phyloP scores from a whole-genome alignment of 305 asterid genomes.

The Solanum hybrid region DNA sequence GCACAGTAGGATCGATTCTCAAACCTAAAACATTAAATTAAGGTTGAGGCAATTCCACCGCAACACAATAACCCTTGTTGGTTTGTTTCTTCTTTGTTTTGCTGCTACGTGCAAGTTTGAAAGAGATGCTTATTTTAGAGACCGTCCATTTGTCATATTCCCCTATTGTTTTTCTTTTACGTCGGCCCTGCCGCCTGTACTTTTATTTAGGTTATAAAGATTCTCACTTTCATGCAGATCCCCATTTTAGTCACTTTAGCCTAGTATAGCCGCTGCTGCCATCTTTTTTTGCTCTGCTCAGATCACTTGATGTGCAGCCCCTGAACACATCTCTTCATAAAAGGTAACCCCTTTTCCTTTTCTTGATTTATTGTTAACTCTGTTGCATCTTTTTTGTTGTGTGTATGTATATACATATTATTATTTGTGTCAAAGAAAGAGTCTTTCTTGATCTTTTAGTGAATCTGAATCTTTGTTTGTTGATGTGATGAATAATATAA shows the following conservation, averaged over 20 bases:
- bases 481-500: not conserved
- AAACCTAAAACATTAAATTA: no score
- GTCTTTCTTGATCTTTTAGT: not conserved
- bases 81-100: not conserved
- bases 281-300: not conserved
- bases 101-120: not conserved
- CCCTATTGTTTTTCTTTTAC: not conserved
- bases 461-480: not conserved
- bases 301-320: not conserved
- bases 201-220: conserved; percentile 1
- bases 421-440: not conserved
- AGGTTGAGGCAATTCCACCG: not conserved
- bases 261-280: not conserved
- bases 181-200: not conserved
- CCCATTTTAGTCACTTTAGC: not conserved
- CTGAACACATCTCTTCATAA: not conserved
- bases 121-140: not conserved
- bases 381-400: not conserved
- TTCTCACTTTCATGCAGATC: not conserved
- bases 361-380: not conserved
- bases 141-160: not conserved
- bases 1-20: no score
- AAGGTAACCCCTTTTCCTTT: not conserved
- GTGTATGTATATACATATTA: not conserved
- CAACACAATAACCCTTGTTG: not conserved